These are phyloP conservation scores for Phytopythium ostracodes DNA, from an alignment of 352 stramenopile species.

Conservation along the genomic window DNA sequence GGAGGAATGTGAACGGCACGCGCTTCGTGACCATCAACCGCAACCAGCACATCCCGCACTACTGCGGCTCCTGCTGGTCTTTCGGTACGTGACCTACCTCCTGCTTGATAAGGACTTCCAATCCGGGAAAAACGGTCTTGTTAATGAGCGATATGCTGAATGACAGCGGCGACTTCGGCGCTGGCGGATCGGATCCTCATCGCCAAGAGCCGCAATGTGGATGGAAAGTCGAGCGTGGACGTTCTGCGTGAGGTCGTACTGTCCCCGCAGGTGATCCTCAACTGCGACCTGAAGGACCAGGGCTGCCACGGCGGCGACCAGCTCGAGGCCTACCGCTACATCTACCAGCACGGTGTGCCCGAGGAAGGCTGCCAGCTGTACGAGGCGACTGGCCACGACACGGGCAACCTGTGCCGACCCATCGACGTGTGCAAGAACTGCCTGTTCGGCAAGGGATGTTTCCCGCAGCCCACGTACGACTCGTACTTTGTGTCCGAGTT, in stretches of 20 bases:
- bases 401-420: constrained; percentile 77
- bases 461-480: constrained; percentile 89
- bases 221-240: constrained; percentile 51
- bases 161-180: constrained; percentile 72
- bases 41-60: constrained; percentile 87
- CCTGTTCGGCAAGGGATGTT: constrained; percentile 72
- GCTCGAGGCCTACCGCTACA: constrained; percentile 90
- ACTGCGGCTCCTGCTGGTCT: constrained; percentile 88
- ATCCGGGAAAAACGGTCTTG: neutral
- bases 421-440: constrained; percentile 95
- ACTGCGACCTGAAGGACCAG: constrained; percentile 82
- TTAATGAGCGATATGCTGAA: constrained; percentile 6
- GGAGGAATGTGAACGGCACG: constrained; percentile 83
- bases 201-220: constrained; percentile 51
- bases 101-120: too few species aligned
- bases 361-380: constrained; percentile 96
- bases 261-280: constrained; percentile 84
- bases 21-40: constrained; percentile 80
- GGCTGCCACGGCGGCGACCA: constrained; percentile 93
- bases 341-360: constrained; percentile 88
- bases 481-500: constrained; percentile 96
- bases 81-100: constrained; percentile 42
- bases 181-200: constrained; percentile 86
- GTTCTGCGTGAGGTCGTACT: constrained; percentile 78
- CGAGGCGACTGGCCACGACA: constrained; percentile 89